A percentile compares a stretch with the other conserved stretches of the same genome.
Evolutionary conservation across 1,284 basidiomycete species (phyloP).

Genomic region (Ganoderma sinense): DNA sequence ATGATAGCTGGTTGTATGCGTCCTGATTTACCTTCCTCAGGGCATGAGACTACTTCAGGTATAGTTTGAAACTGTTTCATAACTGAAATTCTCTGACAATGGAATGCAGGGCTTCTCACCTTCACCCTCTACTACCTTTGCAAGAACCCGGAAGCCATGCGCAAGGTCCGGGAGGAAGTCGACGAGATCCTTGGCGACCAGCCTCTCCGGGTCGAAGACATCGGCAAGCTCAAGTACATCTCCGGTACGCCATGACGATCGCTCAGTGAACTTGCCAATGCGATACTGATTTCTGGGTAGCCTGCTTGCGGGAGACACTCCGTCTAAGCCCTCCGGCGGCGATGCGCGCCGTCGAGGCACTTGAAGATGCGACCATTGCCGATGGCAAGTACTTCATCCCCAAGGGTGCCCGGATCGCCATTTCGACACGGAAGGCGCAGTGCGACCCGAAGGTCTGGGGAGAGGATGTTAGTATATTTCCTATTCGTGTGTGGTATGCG

Average conservation of each 20-base stretch:
- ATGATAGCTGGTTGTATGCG: neutral
- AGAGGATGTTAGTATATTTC: constrained; percentile 49
- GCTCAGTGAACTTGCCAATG: neutral
- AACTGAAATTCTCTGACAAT: neutral
- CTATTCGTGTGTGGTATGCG: neutral
- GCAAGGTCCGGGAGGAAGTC: constrained; percentile 54
- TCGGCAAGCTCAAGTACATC: constrained; percentile 53
- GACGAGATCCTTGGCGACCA: constrained; percentile 51
- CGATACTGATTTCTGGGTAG: constrained; percentile 29
- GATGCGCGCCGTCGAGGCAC: constrained; percentile 42
- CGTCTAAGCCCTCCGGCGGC: constrained; percentile 54
- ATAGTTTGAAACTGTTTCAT: neutral
- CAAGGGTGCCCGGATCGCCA: constrained; percentile 41
- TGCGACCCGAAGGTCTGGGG: constrained; percentile 57
- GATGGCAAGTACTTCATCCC: constrained; percentile 52
- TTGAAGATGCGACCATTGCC: constrained; percentile 48
- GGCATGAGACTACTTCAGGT: constrained; percentile 59
- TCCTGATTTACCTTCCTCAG: constrained; percentile 24
- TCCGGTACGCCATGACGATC: constrained; percentile 37
- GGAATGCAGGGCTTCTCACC: constrained; percentile 42
- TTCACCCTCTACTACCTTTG: constrained; percentile 54
- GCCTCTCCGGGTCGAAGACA: constrained; percentile 46
- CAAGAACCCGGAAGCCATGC: constrained; percentile 51
- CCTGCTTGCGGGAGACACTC: constrained; percentile 55
- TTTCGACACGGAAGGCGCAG: constrained; percentile 46